Evolutionary conservation across 345 rosid species (phyloP).

Genomic region (Noccaea caerulescens): DNA sequence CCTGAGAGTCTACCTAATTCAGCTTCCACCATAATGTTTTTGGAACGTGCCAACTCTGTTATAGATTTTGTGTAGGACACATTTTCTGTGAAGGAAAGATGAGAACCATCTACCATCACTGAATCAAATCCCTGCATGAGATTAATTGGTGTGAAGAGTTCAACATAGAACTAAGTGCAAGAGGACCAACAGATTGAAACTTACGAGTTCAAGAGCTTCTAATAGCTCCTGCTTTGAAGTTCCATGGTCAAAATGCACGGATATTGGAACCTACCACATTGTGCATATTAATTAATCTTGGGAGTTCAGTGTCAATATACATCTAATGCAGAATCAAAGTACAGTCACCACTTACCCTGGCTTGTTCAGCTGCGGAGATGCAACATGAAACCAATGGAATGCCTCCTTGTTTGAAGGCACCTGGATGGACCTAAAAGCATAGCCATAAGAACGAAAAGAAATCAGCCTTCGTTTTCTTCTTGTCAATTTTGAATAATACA

Average conservation of each 20-base stretch:
- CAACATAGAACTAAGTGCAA: constrained; percentile 4
- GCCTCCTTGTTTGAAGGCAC: constrained; percentile 86
- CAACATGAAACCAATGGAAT: constrained; percentile 83
- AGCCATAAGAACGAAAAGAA: constrained; percentile 9
- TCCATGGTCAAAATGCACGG: constrained; percentile 97
- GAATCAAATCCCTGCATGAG: constrained; percentile 81
- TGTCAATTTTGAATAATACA: background rate
- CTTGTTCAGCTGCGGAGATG: constrained; percentile 80
- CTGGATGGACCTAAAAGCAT: constrained; percentile 77
- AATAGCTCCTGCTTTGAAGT: constrained; percentile 77
- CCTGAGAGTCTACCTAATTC: constrained; percentile 94
- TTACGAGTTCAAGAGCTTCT: constrained; percentile 79
- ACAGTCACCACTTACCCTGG: constrained; percentile 64
- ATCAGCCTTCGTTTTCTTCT: background rate
- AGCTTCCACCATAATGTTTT: constrained; percentile 83
- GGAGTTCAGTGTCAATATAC: background rate
- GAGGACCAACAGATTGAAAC: constrained; percentile 30
- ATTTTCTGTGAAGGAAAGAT: constrained; percentile 79
- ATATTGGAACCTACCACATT: constrained; percentile 79
- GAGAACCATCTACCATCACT: constrained; percentile 94
- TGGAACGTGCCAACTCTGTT: constrained; percentile 68
- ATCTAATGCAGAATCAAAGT: constrained; percentile 14
- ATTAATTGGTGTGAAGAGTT: constrained; percentile 29
- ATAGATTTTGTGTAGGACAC: constrained; percentile 73
- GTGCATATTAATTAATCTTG: constrained; percentile 6